Base-by-base conservation (phyloP, 2,329 filamentous ascomycete species). In the Clarireedia homoeocarpa region DNA sequence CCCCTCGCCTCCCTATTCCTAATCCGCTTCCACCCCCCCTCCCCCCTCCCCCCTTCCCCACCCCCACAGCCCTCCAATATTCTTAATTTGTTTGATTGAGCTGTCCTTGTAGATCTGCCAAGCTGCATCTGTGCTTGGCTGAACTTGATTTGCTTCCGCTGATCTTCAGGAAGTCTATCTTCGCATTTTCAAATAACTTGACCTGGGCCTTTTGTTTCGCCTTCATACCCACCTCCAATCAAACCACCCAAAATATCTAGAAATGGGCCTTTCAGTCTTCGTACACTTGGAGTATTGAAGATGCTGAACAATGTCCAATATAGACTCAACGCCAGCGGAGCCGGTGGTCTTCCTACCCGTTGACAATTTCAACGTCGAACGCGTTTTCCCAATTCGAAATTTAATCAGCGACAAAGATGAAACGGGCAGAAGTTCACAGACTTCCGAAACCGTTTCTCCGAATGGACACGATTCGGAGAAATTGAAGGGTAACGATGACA, bases 331-430 rank as follows among this genome's bases (percentile, higher is more conserved):
- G 9, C 17, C 58, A 23, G 40, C 59, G 38, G 58, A 60, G 15
- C 57, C 60, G 27, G 56, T 61, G 20, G 55, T 48, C 10, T 63
- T 64, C 50, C 51, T 58, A 30, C 48, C 59, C 5, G 20, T 57
- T 39, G 53, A 56, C n/a, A 58, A 61, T 9, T 60, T 65, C 26
- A 47, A 30, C 5, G 53, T 62, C 23, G 64, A 64, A 40, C 59
- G 64, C 2, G 53, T 66, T 5, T 65, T 64, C 54, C 63, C 64
- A 6, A 65, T 66, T 36, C 59, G 64, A 23, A 62, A 61, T 59
- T 52, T 65, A 20, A 36, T 64, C 17, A 34, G 39, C 36, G 52
- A 56, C 39, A 30, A 40, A 15, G 48, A 27, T 4, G 44, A 45
- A 5, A 23, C 15, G 2, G 26, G 23, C 23, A 36, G 27, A 17